These are phyloP conservation scores for Collybia mongolica DNA, from an alignment of 768 basidiomycete species.

Conservation along the genomic window DNA sequence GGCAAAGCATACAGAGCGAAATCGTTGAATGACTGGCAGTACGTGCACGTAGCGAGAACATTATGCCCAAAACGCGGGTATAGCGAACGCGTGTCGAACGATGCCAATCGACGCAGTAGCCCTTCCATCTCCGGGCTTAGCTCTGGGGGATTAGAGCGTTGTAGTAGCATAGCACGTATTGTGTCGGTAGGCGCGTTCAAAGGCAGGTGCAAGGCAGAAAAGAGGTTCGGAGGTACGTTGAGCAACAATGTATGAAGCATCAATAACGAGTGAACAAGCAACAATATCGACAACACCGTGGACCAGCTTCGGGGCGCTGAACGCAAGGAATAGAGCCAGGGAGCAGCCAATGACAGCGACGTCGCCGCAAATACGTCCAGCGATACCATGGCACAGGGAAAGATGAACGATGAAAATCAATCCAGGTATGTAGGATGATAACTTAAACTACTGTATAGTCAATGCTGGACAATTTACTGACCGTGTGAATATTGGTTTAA, in stretches of 20 bases:
- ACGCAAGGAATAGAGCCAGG: slow-evolving; percentile 17
- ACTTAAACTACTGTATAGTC: too few relatives aligned
- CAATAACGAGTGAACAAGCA: slow-evolving; percentile 52
- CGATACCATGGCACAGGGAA: not conserved
- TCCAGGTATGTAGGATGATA: too few relatives aligned
- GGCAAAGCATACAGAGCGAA: slow-evolving; percentile 61
- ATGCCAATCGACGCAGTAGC: slow-evolving; percentile 53
- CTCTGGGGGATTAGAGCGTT: slow-evolving; percentile 34
- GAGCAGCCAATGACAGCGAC: slow-evolving; percentile 13
- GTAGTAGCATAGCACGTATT: slow-evolving; percentile 45
- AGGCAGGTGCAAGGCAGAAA: slow-evolving; percentile 51
- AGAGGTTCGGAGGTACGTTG: slow-evolving; percentile 60
- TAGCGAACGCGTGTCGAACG: slow-evolving; percentile 53
- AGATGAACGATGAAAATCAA: too few relatives aligned
- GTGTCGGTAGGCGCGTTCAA: slow-evolving; percentile 51
- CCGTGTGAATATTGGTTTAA: too few relatives aligned
- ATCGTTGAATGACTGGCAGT: slow-evolving; percentile 61
- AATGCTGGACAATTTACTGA: too few relatives aligned
- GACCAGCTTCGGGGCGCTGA: slow-evolving; percentile 11
- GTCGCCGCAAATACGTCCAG: slow-evolving; percentile 11
- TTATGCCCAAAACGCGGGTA: slow-evolving; percentile 73
- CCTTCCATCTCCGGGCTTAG: slow-evolving; percentile 48
- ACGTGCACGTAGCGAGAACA: slow-evolving; percentile 60
- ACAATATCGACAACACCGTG: slow-evolving; percentile 32
- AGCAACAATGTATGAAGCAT: slow-evolving; percentile 45